Base-by-base conservation (phyloP, 179 eudicot genomes). In the Carnegiea gigantea region DNA sequence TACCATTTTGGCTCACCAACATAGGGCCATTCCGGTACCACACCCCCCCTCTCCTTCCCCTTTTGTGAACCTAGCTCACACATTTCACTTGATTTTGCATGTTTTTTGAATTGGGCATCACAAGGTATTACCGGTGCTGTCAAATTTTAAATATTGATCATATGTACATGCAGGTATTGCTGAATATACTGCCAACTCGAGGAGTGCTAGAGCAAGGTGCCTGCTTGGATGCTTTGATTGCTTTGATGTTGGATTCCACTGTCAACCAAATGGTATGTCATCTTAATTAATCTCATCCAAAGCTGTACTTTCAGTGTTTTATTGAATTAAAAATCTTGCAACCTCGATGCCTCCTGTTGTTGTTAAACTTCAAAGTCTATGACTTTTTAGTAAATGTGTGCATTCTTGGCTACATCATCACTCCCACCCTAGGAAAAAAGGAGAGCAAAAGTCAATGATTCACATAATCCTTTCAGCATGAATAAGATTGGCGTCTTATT, bases 141-240 rank as follows among this genome's bases (percentile, higher is more conserved):
- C n/a, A 82, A 36, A 30, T 30, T 54, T 8, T 17, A 17, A 57
- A 21, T 54, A 0, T 73, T 70, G 71, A 36, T 73, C 30, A 60
- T 48, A 30, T 40, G 3, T 40, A 40, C 44, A 40, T 87, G 74
- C 91, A 95, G 99, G 92, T 94, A 15, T 83, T 95, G 87, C 88
- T 95, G 95, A 90, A 94, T 83, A 90, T 92, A 83, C 80, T 95
- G 67, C 88, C 97, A 77, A 94, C 91, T 65, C 91, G 97, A 59
- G 97, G 98, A 79, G 97, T 87, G 73, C 90, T 94, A 51, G 98
- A 91, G 91, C 99, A 92, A 90, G 99, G 97, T 46, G 92, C 93
- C 79, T 91, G 97, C 87, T 87, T 95, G 81, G 99, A 95, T 87
- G 95, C 98, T 76, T 88, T 95, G 81, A 89, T 95, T 81, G 92